A percentile compares a stretch with the other conserved stretches of the same genome.
Conservation (phyloP, 2,329 filamentous ascomycete species). For the Didymella glomerata region DNA sequence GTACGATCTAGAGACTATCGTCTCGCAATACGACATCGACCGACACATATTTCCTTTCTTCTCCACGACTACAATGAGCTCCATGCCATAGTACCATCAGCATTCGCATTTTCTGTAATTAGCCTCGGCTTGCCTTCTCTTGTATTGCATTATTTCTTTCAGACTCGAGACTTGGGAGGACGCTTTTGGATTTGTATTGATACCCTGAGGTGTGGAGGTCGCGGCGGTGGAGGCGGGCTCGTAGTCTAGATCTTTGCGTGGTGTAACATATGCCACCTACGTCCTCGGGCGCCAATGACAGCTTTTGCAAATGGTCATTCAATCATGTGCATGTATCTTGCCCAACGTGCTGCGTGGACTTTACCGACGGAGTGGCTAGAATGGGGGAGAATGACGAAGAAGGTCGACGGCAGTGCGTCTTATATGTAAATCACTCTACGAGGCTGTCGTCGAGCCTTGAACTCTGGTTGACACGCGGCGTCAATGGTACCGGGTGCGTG, state of each 20-base stretch:
- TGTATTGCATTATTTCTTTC: constrained; percentile 10
- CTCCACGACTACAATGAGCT: constrained; percentile 22
- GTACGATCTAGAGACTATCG: constrained; percentile 20
- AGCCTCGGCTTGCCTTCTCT: constrained; percentile 12
- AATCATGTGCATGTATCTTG: not conserved
- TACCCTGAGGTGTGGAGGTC: constrained; percentile 41
- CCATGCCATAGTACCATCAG: constrained; percentile 18
- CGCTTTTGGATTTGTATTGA: constrained; percentile 38
- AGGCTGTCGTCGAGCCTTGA: constrained; percentile 17
- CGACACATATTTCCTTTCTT: constrained; percentile 13
- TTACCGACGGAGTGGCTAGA: constrained; percentile 13
- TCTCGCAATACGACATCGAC: constrained; percentile 17
- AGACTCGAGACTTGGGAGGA: constrained; percentile 14
- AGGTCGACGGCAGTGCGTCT: constrained; percentile 4
- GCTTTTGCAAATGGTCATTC: constrained; percentile 13
- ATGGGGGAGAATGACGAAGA: constrained; percentile 13
- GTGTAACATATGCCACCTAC: constrained; percentile 23
- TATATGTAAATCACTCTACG: constrained; percentile 15
- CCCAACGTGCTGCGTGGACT: constrained; percentile 8
- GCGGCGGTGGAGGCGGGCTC: constrained; percentile 29
- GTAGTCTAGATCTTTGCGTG: constrained; percentile 15
- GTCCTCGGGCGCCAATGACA: constrained; percentile 17
- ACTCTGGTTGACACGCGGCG: constrained; percentile 10
- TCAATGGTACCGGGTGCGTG: constrained; percentile 6
- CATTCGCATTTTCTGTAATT: constrained; percentile 11